These are phyloP conservation scores for Eimeria falciformis DNA, from an alignment of 169 alveolate genomes.

Conservation along the genomic window DNA sequence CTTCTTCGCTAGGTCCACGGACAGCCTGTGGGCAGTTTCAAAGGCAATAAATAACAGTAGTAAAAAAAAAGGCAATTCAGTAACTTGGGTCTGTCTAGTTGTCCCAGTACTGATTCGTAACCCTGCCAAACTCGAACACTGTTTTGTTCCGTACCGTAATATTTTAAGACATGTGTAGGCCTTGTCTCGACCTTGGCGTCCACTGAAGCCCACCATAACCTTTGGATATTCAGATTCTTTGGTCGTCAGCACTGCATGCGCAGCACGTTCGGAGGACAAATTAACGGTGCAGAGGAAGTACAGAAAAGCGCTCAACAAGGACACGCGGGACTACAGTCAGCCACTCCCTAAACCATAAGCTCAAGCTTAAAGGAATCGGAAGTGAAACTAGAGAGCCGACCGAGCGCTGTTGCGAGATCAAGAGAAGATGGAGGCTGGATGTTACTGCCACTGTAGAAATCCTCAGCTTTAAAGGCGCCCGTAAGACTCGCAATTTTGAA, in stretches of 20 bases:
- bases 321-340: no score
- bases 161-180: conserved; percentile 31
- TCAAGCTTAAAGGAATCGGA: no score
- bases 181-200: conserved; percentile 10
- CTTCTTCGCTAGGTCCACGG: conserved; percentile 28
- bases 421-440: not conserved
- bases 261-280: no score
- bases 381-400: no score
- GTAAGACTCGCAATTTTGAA: not conserved
- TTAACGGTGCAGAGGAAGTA: no score
- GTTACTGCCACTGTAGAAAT: not conserved
- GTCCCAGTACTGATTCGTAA: no score
- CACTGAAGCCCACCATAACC: not conserved
- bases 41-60: no score
- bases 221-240: not conserved
- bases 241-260: not conserved
- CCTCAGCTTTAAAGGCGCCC: not conserved
- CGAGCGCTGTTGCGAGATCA: not conserved
- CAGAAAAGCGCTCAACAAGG: no score
- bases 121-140: no score
- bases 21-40: conserved; percentile 25
- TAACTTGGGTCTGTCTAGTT: no score
- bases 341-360: no score
- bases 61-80: no score
- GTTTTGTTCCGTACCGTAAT: conserved; percentile 10